Base-by-base conservation (phyloP, 345 rosid species). In the Sisymbrium irio region DNA sequence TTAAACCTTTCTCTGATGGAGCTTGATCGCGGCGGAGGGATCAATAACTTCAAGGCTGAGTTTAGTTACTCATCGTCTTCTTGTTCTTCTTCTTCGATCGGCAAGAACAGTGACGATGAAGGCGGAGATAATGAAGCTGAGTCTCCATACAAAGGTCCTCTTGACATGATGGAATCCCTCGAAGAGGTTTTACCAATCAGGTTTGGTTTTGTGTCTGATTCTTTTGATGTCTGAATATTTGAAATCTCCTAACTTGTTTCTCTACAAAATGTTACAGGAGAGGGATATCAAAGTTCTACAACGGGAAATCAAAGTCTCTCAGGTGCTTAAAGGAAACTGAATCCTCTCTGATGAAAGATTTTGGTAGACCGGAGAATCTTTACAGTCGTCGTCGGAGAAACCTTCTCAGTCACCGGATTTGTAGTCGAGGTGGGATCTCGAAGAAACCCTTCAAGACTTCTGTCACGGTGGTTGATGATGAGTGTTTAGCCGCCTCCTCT, bases 291-390 rank as follows among this genome's bases (percentile, higher is more conserved):
- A 84, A 69, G 28, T 91, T 85, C 73, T 91, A 88, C 78, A 72
- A 71, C 17, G 98, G 98, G 2, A 91, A 85, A 65, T 89, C 98
- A 0, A 91, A 83, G 77, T 89, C 96, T 0, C 91, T 81, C 77
- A 82, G 82, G 5, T 87, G 69, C 65, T 75, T 94, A 22, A 69
- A 70, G 0, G 86, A 85, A 1, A 70, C 85, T 3, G 81, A 81
- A 6, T 72, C 83, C 39, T 62, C 78, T 12, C 55, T 82, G 5
- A 59, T 80, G 10, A 84, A 79, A 62, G 95, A 91, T 60, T 82
- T 89, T 3, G 82, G 77, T 1, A 91, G 79, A 65, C 87, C 85
- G 0, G 97, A 91, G 63, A 89, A 85, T 41, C 76, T 74, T 3
- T 83, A 76, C 62, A 45, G 69, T 47, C 79, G 88, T 18, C 79